phyloP scores from a whole-genome alignment of 1,284 basidiomycete species.

The Ceratobasidium sp. region DNA sequence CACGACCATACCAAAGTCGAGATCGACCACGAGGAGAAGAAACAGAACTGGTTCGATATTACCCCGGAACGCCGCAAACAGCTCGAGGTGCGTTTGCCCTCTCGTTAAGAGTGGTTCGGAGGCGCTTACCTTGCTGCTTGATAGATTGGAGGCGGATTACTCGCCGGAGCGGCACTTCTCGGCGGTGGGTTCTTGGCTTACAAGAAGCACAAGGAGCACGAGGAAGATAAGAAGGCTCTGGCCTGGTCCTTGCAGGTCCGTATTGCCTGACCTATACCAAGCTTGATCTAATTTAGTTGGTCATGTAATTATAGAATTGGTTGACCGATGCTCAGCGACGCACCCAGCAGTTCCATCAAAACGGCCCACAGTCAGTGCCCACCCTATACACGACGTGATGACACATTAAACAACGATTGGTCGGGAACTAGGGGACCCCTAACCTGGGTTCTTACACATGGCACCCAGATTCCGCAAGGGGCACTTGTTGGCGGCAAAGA shows the following conservation, averaged over 20 bases:
- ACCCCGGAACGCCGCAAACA: conserved; percentile 67
- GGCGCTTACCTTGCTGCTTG: conserved; percentile 2
- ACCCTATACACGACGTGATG: conserved; percentile 14
- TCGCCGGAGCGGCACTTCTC: conserved; percentile 63
- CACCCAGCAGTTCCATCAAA: conserved; percentile 61
- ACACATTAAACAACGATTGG: background rate
- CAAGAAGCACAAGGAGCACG: conserved; percentile 66
- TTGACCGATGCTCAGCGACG: conserved; percentile 65
- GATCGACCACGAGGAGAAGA: conserved; percentile 60
- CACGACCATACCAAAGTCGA: conserved; percentile 57
- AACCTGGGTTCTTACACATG: conserved; percentile 61
- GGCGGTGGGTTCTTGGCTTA: conserved; percentile 66
- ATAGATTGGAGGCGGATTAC: conserved; percentile 72
- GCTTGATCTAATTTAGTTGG: conserved; percentile 4
- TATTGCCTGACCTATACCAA: conserved; percentile 45
- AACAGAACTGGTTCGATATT: conserved; percentile 69
- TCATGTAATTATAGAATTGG: conserved; percentile 57
- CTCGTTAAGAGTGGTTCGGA: conserved; percentile 22
- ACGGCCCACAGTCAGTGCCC: conserved; percentile 63
- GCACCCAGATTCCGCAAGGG: conserved; percentile 66
- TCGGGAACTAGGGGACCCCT: background rate
- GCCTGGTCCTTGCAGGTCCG: conserved; percentile 59
- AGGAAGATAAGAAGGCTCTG: conserved; percentile 68
- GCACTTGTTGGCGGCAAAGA: conserved; percentile 70
- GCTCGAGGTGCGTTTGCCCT: conserved; percentile 61